phyloP scores from a whole-genome alignment of 2,329 filamentous ascomycete genomes.

The Fusarium agapanthi region DNA sequence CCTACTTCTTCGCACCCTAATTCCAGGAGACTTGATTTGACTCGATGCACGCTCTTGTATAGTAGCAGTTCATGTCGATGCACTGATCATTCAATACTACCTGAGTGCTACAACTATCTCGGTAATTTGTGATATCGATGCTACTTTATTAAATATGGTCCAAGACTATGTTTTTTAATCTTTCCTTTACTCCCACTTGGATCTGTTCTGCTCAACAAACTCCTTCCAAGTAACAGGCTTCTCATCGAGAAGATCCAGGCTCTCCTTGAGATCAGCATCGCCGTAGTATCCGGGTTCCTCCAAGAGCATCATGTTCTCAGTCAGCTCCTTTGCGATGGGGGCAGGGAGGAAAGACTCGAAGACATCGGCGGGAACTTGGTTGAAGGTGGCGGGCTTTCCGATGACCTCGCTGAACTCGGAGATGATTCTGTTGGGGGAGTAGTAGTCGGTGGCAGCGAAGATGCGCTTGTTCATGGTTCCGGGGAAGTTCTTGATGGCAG shows the following conservation, averaged over 20 bases:
- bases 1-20: not conserved
- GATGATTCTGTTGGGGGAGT: conserved; percentile 45
- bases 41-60: not conserved
- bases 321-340: conserved; percentile 46
- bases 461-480: conserved; percentile 45
- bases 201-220: conserved; percentile 46
- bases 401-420: conserved; percentile 48
- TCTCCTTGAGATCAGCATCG: conserved; percentile 46
- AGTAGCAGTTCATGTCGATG: not conserved
- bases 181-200: conserved; percentile 36
- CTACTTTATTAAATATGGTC: not conserved
- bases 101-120: not conserved
- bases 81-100: not conserved
- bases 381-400: conserved; percentile 45
- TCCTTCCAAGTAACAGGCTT: conserved; percentile 51
- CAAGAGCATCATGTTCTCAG: conserved; percentile 55
- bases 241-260: conserved; percentile 46
- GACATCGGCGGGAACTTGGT: conserved; percentile 45
- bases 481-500: conserved; percentile 45
- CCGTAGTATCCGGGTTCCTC: conserved; percentile 53
- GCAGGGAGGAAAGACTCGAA: conserved; percentile 49
- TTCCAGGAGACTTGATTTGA: not conserved
- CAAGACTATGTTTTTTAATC: not conserved
- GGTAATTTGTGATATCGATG: not conserved
- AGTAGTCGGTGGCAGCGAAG: conserved; percentile 50